phyloP scores from a whole-genome alignment of 345 rosid genomes.

The Linum lewisii region DNA sequence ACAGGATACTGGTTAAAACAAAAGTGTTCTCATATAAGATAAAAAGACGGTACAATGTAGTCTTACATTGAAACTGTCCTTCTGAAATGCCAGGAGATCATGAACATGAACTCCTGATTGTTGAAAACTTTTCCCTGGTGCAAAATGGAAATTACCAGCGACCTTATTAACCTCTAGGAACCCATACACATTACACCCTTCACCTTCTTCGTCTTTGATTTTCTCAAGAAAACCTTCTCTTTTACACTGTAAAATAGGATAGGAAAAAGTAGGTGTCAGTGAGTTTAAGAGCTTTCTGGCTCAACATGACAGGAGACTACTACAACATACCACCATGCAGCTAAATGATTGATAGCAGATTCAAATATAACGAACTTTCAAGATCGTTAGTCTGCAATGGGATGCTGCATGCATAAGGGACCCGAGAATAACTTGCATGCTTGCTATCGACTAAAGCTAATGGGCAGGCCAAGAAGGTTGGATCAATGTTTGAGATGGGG shows the following conservation, averaged over 20 bases:
- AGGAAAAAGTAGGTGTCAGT: not conserved
- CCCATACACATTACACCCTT: constrained; percentile 89
- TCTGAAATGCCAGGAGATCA: constrained; percentile 75
- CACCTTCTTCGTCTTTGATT: constrained; percentile 92
- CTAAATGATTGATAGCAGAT: no score
- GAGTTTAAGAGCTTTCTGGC: not conserved
- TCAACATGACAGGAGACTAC: not conserved
- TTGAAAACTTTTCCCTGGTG: constrained; percentile 98
- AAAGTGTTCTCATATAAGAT: not conserved
- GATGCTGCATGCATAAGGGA: no score
- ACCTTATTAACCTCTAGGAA: constrained; percentile 92
- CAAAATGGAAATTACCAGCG: constrained; percentile 95
- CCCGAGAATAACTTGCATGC: no score
- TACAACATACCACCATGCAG: not conserved
- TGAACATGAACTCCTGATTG: constrained; percentile 79
- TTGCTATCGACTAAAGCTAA: no score
- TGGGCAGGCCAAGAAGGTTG: no score
- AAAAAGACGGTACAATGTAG: not conserved
- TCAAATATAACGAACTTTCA: no score
- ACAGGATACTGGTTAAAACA: not conserved
- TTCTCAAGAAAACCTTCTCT: constrained; percentile 84
- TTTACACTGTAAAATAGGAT: constrained; percentile 50
- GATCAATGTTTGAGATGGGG: no score
- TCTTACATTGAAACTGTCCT: constrained; percentile 80
- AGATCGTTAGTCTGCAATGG: no score